These are phyloP conservation scores for Trichoderma polysporum DNA, from an alignment of 2,329 filamentous ascomycete genomes.

Conservation along the genomic window DNA sequence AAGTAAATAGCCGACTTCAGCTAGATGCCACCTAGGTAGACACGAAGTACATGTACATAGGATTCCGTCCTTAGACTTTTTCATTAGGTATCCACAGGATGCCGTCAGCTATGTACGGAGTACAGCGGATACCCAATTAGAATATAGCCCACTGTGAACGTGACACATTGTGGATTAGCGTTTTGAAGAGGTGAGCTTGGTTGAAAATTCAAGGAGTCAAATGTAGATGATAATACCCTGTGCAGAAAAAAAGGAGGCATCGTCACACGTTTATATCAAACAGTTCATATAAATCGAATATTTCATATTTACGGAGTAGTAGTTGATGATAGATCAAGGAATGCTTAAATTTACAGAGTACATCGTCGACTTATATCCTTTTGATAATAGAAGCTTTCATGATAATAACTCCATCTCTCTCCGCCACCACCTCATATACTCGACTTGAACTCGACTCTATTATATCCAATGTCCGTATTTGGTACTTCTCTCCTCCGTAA, in stretches of 20 bases:
- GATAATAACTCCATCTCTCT: slow-evolving; percentile 38
- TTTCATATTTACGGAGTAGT: not conserved
- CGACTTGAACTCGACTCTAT: slow-evolving; percentile 34
- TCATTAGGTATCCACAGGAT: not conserved
- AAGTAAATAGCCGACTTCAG: slow-evolving; percentile 1
- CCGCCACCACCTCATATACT: slow-evolving; percentile 49
- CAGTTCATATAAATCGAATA: not conserved
- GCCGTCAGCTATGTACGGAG: not conserved
- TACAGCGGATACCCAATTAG: not conserved
- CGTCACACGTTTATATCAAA: not conserved
- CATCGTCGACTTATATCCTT: not conserved
- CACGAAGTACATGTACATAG: not conserved
- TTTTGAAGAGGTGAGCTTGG: not conserved
- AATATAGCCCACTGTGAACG: slow-evolving; percentile 1
- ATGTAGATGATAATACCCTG: too few species aligned
- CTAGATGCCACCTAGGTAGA: not conserved
- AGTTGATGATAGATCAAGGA: not conserved
- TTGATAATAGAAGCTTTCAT: slow-evolving; percentile 38
- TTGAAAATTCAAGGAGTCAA: not conserved
- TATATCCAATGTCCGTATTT: slow-evolving; percentile 54
- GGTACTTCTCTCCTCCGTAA: slow-evolving; percentile 65
- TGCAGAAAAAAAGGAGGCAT: too few species aligned
- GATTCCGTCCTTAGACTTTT: not conserved
- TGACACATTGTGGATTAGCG: not conserved
- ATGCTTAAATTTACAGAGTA: not conserved